Evolutionary conservation across 2,329 filamentous ascomycete species (phyloP).

Genomic region (Aureobasidium uvarum): DNA sequence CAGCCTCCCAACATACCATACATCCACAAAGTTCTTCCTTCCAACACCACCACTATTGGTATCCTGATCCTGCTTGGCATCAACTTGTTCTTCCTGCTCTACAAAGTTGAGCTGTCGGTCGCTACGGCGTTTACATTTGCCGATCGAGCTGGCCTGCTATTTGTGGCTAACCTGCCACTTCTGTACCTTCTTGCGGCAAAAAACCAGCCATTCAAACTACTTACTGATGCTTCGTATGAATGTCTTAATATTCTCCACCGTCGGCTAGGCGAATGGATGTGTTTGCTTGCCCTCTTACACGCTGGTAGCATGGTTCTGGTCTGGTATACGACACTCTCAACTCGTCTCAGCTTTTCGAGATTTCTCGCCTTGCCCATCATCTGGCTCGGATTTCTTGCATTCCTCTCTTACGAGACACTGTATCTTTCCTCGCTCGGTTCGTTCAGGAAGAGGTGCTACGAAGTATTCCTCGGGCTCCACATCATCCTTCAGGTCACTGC

Average conservation of each 20-base stretch:
- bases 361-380: constrained; percentile 54
- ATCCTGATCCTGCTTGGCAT: constrained; percentile 53
- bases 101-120: constrained; percentile 50
- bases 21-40: constrained; percentile 56
- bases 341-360: constrained; percentile 47
- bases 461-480: constrained; percentile 60
- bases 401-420: constrained; percentile 59
- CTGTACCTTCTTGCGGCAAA: constrained; percentile 66
- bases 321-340: constrained; percentile 55
- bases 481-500: constrained; percentile 57
- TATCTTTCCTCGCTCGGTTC: constrained; percentile 61
- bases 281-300: constrained; percentile 59
- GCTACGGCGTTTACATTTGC: constrained; percentile 57
- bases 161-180: constrained; percentile 52
- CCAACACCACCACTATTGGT: constrained; percentile 56
- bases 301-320: constrained; percentile 53
- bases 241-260: constrained; percentile 65
- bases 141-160: constrained; percentile 57
- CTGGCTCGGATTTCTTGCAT: constrained; percentile 55
- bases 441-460: constrained; percentile 61
- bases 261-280: constrained; percentile 61
- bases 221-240: constrained; percentile 66
- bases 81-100: constrained; percentile 60
- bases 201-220: constrained; percentile 60
- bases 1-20: constrained; percentile 59